A percentile compares a stretch with the other conserved stretches of the same genome.
Evolutionary conservation across 164 flowering plant genomes (phyloP).

Genomic region (Berberis thunbergii): DNA sequence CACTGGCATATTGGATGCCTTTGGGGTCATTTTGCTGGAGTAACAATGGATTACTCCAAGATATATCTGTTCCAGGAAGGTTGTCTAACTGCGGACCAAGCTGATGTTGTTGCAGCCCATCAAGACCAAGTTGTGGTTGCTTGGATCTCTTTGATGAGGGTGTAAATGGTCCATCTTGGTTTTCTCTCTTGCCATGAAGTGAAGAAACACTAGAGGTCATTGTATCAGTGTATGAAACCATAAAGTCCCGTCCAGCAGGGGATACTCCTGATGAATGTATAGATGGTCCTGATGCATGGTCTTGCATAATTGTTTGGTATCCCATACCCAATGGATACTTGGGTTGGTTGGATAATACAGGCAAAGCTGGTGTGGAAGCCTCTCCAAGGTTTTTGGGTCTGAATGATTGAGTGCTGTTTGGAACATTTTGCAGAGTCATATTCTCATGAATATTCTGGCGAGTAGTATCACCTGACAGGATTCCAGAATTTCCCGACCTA

Average conservation of each 20-base stretch:
- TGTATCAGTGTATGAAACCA: slow-evolving; percentile 48
- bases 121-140: slow-evolving; percentile 31
- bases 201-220: slow-evolving; percentile 28
- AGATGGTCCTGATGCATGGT: slow-evolving; percentile 37
- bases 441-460: slow-evolving; percentile 37
- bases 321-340: slow-evolving; percentile 39
- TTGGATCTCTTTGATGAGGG: slow-evolving; percentile 52
- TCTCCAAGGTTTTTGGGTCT: slow-evolving; percentile 43
- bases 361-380: slow-evolving; percentile 29
- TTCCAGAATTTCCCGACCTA: slow-evolving; percentile 40
- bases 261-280: slow-evolving; percentile 33
- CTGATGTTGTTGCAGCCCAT: slow-evolving; percentile 49
- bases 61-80: slow-evolving; percentile 48
- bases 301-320: slow-evolving; percentile 40
- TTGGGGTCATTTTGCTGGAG: slow-evolving; percentile 52
- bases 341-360: slow-evolving; percentile 33
- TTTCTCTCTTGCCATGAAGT: slow-evolving; percentile 57
- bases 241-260: slow-evolving; percentile 50
- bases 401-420: slow-evolving; percentile 22
- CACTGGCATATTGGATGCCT: slow-evolving; percentile 48
- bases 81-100: slow-evolving; percentile 35
- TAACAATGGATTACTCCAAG: slow-evolving; percentile 54
- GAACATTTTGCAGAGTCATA: slow-evolving; percentile 28
- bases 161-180: slow-evolving; percentile 49
- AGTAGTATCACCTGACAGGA: slow-evolving; percentile 27